A percentile compares a stretch with the other conserved stretches of the same genome.
phyloP scores from a whole-genome alignment of 768 basidiomycete species.

The Mycena epipterygia region DNA sequence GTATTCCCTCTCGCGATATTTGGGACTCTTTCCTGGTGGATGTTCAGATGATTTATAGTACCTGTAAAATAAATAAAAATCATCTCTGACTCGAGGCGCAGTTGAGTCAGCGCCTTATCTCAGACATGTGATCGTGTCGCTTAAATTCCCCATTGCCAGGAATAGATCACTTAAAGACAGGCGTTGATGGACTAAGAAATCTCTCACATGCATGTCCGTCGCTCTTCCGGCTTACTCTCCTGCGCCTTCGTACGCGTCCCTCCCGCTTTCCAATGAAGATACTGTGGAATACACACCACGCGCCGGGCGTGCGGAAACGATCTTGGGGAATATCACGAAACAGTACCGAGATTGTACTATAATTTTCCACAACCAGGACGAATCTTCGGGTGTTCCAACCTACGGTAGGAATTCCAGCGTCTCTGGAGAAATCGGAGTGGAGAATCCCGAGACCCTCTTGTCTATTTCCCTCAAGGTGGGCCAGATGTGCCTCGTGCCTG shows the following conservation, averaged over 20 bases:
- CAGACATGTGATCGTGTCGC: slow-evolving; percentile 6
- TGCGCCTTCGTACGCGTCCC: slow-evolving; percentile 51
- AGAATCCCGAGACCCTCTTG: slow-evolving; percentile 45
- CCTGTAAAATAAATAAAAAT: background rate
- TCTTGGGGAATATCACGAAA: slow-evolving; percentile 45
- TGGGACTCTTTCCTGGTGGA: slow-evolving; percentile 54
- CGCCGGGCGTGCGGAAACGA: slow-evolving; percentile 35
- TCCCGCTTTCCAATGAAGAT: slow-evolving; percentile 47
- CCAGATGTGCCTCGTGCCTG: slow-evolving; percentile 4
- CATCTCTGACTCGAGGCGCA: background rate
- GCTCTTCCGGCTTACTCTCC: slow-evolving; percentile 32
- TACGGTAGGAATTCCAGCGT: slow-evolving; percentile 53
- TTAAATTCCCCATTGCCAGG: background rate
- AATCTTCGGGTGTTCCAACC: slow-evolving; percentile 41
- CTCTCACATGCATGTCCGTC: slow-evolving; percentile 36
- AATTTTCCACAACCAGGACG: slow-evolving; percentile 54
- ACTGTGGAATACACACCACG: slow-evolving; percentile 56
- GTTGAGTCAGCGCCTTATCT: background rate
- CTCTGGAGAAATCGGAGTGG: slow-evolving; percentile 53
- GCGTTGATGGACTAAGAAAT: background rate
- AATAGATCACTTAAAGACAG: background rate
- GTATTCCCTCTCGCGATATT: slow-evolving; percentile 58
- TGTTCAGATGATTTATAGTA: slow-evolving; percentile 31
- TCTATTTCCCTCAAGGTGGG: slow-evolving; percentile 54
- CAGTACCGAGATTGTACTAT: slow-evolving; percentile 52